These are phyloP conservation scores for Penicillium alfredii DNA, from an alignment of 495 filamentous ascomycete species.

Conservation along the genomic window DNA sequence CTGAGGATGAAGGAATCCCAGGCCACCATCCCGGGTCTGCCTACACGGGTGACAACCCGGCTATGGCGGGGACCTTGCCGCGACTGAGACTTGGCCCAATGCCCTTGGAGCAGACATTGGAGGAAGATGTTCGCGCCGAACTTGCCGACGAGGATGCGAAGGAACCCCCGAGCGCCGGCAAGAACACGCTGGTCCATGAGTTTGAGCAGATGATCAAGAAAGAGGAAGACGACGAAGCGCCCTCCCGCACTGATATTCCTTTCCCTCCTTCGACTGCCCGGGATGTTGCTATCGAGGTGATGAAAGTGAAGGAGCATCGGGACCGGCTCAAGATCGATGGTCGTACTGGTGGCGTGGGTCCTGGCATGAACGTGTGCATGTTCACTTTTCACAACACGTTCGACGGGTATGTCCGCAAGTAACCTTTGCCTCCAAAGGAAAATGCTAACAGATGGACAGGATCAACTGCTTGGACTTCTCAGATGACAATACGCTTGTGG, in stretches of 20 bases:
- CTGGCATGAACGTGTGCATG: slow-evolving; percentile 82
- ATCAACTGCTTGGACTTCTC: slow-evolving; percentile 91
- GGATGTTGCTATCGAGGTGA: slow-evolving; percentile 89
- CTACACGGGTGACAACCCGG: slow-evolving; percentile 62
- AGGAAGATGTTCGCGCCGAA: slow-evolving; percentile 75
- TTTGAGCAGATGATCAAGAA: slow-evolving; percentile 85
- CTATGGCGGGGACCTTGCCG: slow-evolving; percentile 45
- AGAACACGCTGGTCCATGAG: slow-evolving; percentile 63
- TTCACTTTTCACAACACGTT: slow-evolving; percentile 96
- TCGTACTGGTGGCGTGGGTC: slow-evolving; percentile 71
- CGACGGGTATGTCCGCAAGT: slow-evolving; percentile 76
- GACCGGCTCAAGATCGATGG: slow-evolving; percentile 81
- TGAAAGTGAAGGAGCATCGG: slow-evolving; percentile 88
- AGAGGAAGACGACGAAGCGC: slow-evolving; percentile 80
- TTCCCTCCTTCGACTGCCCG: slow-evolving; percentile 78
- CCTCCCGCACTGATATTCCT: slow-evolving; percentile 69
- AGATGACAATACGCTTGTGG: slow-evolving; percentile 75
- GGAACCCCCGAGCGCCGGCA: slow-evolving; percentile 60
- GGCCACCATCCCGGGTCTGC: slow-evolving; percentile 83
- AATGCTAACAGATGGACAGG: slow-evolving; percentile 44
- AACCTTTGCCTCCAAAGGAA: too few species aligned
- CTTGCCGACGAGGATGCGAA: slow-evolving; percentile 71
- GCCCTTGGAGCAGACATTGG: slow-evolving; percentile 70
- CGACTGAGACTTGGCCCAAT: slow-evolving; percentile 71
- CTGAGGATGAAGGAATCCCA: slow-evolving; percentile 88